phyloP scores from a whole-genome alignment of 2,329 filamentous ascomycete genomes.

The Colletotrichum sp. region DNA sequence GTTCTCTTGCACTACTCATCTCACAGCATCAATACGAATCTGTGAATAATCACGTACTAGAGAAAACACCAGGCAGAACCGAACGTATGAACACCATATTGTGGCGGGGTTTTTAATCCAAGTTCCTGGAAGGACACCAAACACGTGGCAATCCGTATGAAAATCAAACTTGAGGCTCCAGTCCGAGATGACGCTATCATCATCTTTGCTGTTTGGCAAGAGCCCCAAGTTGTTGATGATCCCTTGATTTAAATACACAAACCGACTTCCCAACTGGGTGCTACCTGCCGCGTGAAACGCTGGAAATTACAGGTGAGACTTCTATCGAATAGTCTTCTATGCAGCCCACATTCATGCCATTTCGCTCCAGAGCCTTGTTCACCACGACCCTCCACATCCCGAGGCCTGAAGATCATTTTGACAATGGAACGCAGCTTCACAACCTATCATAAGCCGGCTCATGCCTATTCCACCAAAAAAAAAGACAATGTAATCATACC shows the following conservation, averaged over 20 bases:
- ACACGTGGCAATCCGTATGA: fast-evolving
- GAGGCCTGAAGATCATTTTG: fast-evolving
- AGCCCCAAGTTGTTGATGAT: neutral
- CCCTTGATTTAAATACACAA: neutral
- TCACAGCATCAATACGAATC: neutral
- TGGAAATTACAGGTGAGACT: too few relatives aligned
- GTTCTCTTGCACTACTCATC: neutral
- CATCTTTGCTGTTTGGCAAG: neutral
- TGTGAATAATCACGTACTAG: neutral
- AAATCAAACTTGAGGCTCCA: too few relatives aligned
- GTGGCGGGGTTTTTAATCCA: too few relatives aligned
- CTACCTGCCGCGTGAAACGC: fast-evolving
- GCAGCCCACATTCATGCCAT: neutral
- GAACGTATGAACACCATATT: fast-evolving
- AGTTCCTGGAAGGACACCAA: too few relatives aligned
- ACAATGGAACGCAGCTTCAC: neutral
- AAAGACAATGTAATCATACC: neutral
- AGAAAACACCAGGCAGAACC: neutral
- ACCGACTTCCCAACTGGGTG: neutral
- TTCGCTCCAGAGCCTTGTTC: neutral
- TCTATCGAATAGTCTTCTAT: too few relatives aligned
- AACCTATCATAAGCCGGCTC: fast-evolving
- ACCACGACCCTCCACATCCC: neutral
- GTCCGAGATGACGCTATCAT: too few relatives aligned
- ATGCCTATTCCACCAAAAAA: fast-evolving